phyloP scores from a whole-genome alignment of 768 basidiomycete species.

The Lactifluus piperatus region DNA sequence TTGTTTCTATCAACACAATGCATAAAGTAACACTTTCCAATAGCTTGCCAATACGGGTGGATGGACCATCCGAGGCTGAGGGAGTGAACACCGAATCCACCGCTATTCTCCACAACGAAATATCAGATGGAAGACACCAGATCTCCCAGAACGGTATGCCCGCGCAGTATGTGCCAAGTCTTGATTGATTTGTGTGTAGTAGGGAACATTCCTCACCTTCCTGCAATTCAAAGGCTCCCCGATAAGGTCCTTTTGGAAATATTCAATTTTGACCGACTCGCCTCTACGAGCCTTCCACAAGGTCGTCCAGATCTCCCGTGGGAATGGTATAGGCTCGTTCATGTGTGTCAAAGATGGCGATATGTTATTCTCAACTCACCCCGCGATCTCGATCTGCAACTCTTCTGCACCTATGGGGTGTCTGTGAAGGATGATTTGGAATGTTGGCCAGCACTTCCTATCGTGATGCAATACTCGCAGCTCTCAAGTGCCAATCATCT shows the following conservation, averaged over 20 bases:
- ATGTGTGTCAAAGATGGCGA: constrained; percentile 1
- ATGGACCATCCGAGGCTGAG: too few species aligned
- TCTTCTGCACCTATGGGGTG: neutral
- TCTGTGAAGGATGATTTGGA: neutral
- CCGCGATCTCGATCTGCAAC: neutral
- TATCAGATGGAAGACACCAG: too few species aligned
- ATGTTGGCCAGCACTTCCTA: constrained; percentile 1
- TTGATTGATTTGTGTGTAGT: too few species aligned
- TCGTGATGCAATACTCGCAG: neutral
- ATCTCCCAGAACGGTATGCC: neutral
- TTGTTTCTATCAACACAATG: too few species aligned
- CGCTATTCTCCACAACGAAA: too few species aligned
- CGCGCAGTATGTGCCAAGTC: neutral
- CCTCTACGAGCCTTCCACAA: too few species aligned
- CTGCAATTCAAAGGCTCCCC: neutral
- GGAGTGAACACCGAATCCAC: too few species aligned
- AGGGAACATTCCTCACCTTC: neutral
- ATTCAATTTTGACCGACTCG: neutral
- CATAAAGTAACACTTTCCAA: too few species aligned
- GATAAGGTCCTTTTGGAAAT: neutral
- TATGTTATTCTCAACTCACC: neutral
- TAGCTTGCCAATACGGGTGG: too few species aligned
- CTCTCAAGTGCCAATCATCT: neutral
- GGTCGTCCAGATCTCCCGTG: too few species aligned
- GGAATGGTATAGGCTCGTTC: neutral